phyloP scores from a whole-genome alignment of 352 stramenopile species.

The Elongisporangium undulatum region DNA sequence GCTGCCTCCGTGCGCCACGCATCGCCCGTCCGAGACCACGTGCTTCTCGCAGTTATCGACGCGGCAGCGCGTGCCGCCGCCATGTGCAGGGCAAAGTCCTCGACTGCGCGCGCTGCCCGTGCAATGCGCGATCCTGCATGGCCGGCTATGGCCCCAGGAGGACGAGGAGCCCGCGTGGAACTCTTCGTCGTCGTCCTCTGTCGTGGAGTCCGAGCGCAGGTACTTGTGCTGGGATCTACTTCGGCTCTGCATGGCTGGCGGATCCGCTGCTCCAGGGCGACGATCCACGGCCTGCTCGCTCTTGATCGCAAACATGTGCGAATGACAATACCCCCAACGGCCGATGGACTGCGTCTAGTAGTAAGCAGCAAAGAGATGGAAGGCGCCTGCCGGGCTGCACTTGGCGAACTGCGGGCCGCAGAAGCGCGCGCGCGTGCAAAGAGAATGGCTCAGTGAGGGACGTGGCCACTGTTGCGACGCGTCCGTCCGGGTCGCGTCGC shows the following conservation, averaged over 20 bases:
- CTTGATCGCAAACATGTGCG: not conserved
- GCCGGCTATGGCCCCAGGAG: slow-evolving; percentile 16
- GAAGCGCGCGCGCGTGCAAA: not conserved
- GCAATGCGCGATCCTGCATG: slow-evolving; percentile 17
- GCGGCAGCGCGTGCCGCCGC: slow-evolving; percentile 55
- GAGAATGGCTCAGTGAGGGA: not conserved
- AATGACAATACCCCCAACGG: not conserved
- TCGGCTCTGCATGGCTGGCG: not conserved
- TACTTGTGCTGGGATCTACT: not conserved
- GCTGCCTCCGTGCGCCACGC: slow-evolving; percentile 57
- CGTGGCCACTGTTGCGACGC: not conserved
- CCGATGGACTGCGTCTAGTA: not conserved
- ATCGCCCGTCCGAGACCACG: slow-evolving; percentile 58
- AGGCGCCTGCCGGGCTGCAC: not conserved
- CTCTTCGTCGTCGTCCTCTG: slow-evolving; percentile 16
- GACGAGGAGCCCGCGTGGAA: not conserved
- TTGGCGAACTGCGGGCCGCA: not conserved
- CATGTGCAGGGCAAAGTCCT: slow-evolving; percentile 51
- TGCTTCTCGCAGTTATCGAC: slow-evolving; percentile 49
- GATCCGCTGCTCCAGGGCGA: not conserved
- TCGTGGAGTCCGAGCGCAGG: not conserved
- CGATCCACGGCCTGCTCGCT: not conserved
- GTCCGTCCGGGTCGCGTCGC: not conserved
- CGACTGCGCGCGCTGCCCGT: slow-evolving; percentile 44
- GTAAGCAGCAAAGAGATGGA: not conserved